phyloP scores from a whole-genome alignment of 768 basidiomycete species.

The Cystoderma amianthinum region DNA sequence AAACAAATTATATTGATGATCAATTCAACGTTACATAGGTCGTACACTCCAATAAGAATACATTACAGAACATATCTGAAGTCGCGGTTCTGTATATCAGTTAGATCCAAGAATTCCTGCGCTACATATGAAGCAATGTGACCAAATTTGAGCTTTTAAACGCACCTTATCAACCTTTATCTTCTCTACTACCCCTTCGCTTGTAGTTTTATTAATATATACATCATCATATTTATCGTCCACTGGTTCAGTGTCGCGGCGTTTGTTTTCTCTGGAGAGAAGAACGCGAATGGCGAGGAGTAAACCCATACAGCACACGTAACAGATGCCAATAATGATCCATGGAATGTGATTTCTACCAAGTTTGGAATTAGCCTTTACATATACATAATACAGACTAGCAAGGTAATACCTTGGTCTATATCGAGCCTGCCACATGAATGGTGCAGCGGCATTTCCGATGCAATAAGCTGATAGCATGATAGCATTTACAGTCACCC shows the following conservation, averaged over 20 bases:
- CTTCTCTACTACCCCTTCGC: slow-evolving; percentile 45
- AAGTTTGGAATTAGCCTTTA: neutral
- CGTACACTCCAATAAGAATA: too few species aligned
- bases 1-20: too few species aligned
- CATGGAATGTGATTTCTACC: slow-evolving; percentile 68
- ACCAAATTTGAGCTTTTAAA: neutral
- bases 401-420: slow-evolving; percentile 44
- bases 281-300: slow-evolving; percentile 43
- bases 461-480: slow-evolving; percentile 64
- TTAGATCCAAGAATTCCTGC: slow-evolving; percentile 68
- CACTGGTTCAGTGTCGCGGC: slow-evolving; percentile 48
- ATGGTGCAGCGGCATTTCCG: slow-evolving; percentile 64
- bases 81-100: slow-evolving; percentile 65
- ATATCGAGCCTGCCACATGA: slow-evolving; percentile 71
- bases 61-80: slow-evolving; percentile 61
- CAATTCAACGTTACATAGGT: too few species aligned
- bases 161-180: slow-evolving; percentile 65
- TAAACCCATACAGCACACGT: slow-evolving; percentile 40
- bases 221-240: slow-evolving; percentile 54
- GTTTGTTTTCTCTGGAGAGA: slow-evolving; percentile 54
- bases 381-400: neutral
- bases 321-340: slow-evolving; percentile 68
- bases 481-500: slow-evolving; percentile 65
- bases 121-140: slow-evolving; percentile 1
- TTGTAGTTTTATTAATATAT: slow-evolving; percentile 45